Base-by-base conservation (phyloP, 768 basidiomycete species). In the Rhizopogon salebrosus region DNA sequence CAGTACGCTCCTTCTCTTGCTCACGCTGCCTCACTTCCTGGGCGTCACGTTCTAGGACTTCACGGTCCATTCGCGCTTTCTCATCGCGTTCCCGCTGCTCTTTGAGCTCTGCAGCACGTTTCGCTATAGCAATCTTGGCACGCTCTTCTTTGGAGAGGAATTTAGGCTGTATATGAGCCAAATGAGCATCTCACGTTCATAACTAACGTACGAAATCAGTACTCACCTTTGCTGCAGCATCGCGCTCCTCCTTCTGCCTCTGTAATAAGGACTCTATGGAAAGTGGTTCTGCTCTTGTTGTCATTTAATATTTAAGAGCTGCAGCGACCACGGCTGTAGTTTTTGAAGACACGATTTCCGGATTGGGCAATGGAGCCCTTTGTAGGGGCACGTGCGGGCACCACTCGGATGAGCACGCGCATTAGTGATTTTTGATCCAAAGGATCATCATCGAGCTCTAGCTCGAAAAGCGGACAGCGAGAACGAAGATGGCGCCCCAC, bases 141-240 rank as follows among this genome's bases (percentile, higher is more conserved):
- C 95, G 83, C 62, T 97, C 90, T 58, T 94, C 91, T 70, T 91
- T 98, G 2, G 90, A 83, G 13, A 98, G 76, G 74, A 98, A 98
- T 70, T 84, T 95, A 34, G 95, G 95, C 94, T 98, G 42, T 16
- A 20, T 26, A 56, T 43, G 10, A 27, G 26, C 11, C 35, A 35
- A 41, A 46, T 57, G 45, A 56, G 57, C 26, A 29, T 24, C 8
- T 24, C 14, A 8, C 29, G 1, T 31, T 43, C 35, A 8, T 4
- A 22, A 20, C 22, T 4, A 22, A 20, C 22, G 41, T 6, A 18
- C 14, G 7, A 1, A 5, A 24, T 26, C 29, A 1, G 7, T n/a
- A 65, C 68, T 27, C 53, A 92, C 95, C 80, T 92, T 97, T 46
- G 93, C 75, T 45, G 92, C 89, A 1, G 88, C 89, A 55, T 97